These are phyloP conservation scores for Celoporthe dispersa DNA, from an alignment of 2,329 filamentous ascomycete species.

Conservation along the genomic window DNA sequence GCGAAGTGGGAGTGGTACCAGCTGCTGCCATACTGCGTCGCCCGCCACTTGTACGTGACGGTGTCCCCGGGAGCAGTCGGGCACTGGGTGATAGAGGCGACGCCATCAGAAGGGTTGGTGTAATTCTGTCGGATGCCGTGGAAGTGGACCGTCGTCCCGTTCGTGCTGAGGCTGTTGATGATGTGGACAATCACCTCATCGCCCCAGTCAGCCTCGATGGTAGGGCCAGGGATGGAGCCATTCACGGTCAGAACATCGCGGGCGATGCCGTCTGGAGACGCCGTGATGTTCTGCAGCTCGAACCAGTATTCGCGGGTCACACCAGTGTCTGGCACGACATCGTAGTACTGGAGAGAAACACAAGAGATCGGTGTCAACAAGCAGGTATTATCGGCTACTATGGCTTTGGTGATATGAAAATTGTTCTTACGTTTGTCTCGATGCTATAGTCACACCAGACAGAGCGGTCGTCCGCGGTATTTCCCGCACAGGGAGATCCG, in stretches of 20 bases:
- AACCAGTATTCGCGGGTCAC: slow-evolving; percentile 55
- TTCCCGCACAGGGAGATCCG: slow-evolving; percentile 27
- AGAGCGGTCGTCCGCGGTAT: slow-evolving; percentile 34
- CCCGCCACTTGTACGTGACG: slow-evolving; percentile 61
- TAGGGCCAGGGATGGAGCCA: slow-evolving; percentile 44
- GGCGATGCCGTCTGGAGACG: slow-evolving; percentile 51
- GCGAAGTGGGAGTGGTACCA: slow-evolving; percentile 67
- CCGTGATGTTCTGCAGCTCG: slow-evolving; percentile 44
- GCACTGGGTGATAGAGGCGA: slow-evolving; percentile 47
- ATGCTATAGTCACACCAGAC: slow-evolving; percentile 48
- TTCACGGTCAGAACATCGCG: slow-evolving; percentile 54
- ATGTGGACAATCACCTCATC: slow-evolving; percentile 41
- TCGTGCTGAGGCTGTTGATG: slow-evolving; percentile 40
- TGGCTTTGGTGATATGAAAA: no score
- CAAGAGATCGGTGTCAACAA: neutral
- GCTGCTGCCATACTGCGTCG: slow-evolving; percentile 55
- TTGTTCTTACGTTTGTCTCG: neutral
- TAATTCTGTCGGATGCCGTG: slow-evolving; percentile 44
- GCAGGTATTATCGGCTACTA: no score
- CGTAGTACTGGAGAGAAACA: slow-evolving; percentile 42
- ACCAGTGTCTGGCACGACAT: slow-evolving; percentile 49
- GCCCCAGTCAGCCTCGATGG: slow-evolving; percentile 39
- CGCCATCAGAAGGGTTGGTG: slow-evolving; percentile 47
- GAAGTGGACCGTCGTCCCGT: slow-evolving; percentile 46
- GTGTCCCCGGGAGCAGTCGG: slow-evolving; percentile 54